Percentiles rank a stretch among this genome's conserved stretches.
These are phyloP conservation scores for Plasmodium falciparum DNA, from an alignment of 169 alveolate genomes.

Conservation along the genomic window DNA sequence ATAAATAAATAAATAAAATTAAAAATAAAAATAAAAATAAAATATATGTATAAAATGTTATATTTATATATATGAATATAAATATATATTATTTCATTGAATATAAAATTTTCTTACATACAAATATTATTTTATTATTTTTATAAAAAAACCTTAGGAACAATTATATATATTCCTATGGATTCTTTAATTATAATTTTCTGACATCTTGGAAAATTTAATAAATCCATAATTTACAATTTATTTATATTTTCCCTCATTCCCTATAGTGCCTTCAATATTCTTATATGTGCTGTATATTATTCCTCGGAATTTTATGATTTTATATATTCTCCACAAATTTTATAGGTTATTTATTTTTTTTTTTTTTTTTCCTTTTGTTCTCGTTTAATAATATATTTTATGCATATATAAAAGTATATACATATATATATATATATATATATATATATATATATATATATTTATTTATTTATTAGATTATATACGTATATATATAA, in stretches of 20 bases:
- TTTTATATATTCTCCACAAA: neutral
- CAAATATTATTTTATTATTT: no score
- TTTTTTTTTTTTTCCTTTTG: neutral
- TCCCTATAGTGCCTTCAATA: constrained; percentile 6
- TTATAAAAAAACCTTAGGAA: no score
- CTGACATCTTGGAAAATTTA: constrained; percentile 45
- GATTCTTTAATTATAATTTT: constrained; percentile 19
- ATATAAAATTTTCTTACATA: no score
- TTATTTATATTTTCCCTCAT: constrained; percentile 25
- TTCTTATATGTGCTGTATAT: constrained; percentile 13
- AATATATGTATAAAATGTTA: neutral
- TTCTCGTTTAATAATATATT: neutral
- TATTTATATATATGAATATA: neutral
- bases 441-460: constrained; percentile 5
- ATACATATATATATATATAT: constrained; percentile 5
- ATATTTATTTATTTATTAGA: neutral
- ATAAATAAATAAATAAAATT: constrained; percentile 7
- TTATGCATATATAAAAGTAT: constrained; percentile 4
- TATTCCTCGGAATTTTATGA: constrained; percentile 12
- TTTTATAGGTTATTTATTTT: neutral
- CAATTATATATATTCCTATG: no score
- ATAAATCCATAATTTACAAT: constrained; percentile 15
- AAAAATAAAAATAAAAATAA: constrained; percentile 7
- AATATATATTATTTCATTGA: neutral
- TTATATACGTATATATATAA: constrained; percentile 12